Conservation (phyloP, 495 filamentous ascomycete species). For the Copromyces sp. region DNA sequence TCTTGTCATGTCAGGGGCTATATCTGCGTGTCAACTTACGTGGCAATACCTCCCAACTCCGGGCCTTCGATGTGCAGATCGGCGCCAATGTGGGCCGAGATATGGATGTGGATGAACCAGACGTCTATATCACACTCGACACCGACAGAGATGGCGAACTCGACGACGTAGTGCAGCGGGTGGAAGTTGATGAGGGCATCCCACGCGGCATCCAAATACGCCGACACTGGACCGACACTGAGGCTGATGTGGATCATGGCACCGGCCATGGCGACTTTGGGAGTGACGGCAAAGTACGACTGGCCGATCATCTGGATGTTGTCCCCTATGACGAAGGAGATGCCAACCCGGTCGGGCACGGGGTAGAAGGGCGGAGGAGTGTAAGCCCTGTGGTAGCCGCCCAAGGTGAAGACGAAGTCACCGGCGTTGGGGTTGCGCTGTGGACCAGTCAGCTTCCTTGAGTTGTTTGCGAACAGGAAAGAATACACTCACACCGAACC, state of each 20-base stretch:
- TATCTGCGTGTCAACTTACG: too few species aligned
- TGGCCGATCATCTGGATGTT: neutral
- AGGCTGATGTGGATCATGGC: slow-evolving; percentile 23
- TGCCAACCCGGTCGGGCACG: neutral
- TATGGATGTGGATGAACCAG: slow-evolving; percentile 23
- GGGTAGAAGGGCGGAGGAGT: neutral
- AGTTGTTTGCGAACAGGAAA: too few species aligned
- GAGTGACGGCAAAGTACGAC: slow-evolving; percentile 1
- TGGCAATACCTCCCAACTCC: slow-evolving; percentile 9
- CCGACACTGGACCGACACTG: slow-evolving; percentile 22
- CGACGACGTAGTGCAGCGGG: slow-evolving; percentile 38
- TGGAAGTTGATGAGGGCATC: slow-evolving; percentile 43
- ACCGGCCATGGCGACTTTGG: slow-evolving; percentile 15
- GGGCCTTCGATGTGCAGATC: slow-evolving; percentile 30
- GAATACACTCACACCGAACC: slow-evolving; percentile 25
- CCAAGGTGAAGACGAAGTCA: slow-evolving; percentile 30
- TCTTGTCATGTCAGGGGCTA: too few species aligned
- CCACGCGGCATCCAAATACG: slow-evolving; percentile 34
- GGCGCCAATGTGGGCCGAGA: slow-evolving; percentile 29
- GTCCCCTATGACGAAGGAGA: neutral
- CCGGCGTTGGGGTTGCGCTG: slow-evolving; percentile 14
- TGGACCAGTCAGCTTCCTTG: too few species aligned
- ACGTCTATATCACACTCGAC: slow-evolving; percentile 30
- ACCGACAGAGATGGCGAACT: slow-evolving; percentile 30
- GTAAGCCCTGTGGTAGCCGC: neutral